Conservation (phyloP, 768 basidiomycete species). For the Sporobolomyces roseus region DNA sequence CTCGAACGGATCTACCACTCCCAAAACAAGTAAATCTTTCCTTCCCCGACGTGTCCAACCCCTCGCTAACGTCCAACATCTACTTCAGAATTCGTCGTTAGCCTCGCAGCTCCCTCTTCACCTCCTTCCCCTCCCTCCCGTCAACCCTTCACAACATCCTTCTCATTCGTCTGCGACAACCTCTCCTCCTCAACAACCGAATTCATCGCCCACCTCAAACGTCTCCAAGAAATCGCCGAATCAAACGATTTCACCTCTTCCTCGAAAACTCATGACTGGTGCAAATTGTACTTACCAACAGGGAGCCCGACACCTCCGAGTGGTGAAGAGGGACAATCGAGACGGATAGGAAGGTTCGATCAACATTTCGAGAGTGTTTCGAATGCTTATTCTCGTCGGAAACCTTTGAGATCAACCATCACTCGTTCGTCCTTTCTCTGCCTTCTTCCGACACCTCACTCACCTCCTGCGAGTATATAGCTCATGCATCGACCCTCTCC, state of each 20-base stretch:
- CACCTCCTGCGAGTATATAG: not conserved
- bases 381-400: slow-evolving; percentile 11
- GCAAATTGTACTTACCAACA: not conserved
- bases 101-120: not conserved
- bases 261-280: slow-evolving; percentile 6
- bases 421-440: not conserved
- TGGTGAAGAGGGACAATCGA: too few species aligned
- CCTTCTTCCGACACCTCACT: too few species aligned
- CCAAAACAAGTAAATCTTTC: not conserved
- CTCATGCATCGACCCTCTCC: not conserved
- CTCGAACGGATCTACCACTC: slow-evolving; percentile 2
- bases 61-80: not conserved
- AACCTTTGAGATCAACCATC: not conserved
- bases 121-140: not conserved
- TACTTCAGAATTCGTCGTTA: slow-evolving; percentile 12
- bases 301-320: not conserved
- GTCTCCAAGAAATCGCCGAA: not conserved
- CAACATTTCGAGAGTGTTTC: slow-evolving; percentile 5
- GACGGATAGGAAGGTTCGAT: too few species aligned
- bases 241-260: not conserved
- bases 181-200: slow-evolving; percentile 5
- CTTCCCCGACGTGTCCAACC: not conserved
- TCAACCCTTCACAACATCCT: not conserved
- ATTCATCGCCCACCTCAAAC: not conserved
- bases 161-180: not conserved